Evolutionary conservation across 805 yeast species (phyloP).

Genomic region (Babjeviella inositovora): DNA sequence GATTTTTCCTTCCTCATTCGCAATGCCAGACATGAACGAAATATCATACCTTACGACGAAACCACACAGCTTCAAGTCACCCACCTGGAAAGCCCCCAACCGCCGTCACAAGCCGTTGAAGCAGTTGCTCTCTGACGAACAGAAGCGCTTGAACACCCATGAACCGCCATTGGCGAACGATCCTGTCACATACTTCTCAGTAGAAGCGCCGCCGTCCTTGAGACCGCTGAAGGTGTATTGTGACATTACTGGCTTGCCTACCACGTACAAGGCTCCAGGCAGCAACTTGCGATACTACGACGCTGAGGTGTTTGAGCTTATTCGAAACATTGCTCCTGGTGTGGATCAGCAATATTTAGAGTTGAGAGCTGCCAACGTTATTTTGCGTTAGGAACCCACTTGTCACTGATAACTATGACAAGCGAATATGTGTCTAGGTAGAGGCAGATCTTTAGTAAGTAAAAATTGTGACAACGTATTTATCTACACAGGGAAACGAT

Average conservation of each 20-base stretch:
- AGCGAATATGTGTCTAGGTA: no score
- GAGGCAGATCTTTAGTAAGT: no score
- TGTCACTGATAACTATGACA: no score
- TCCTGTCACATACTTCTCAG: conserved; percentile 50
- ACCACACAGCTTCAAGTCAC: conserved; percentile 42
- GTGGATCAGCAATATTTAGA: conserved; percentile 87
- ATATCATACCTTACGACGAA: conserved; percentile 20
- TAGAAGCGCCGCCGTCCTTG: conserved; percentile 79
- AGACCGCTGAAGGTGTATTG: conserved; percentile 75
- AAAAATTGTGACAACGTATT: no score
- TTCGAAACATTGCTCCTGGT: conserved; percentile 70
- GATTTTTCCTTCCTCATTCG: conserved; percentile 1
- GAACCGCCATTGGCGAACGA: conserved; percentile 20
- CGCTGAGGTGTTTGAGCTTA: conserved; percentile 63
- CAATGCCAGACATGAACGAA: conserved; percentile 1
- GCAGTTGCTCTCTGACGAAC: conserved; percentile 67
- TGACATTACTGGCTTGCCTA: conserved; percentile 83
- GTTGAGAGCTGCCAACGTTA: conserved; percentile 76
- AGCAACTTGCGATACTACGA: conserved; percentile 68
- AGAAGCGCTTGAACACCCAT: conserved; percentile 36
- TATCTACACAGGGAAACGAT: no score
- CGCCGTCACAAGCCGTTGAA: conserved; percentile 60
- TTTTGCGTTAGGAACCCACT: conserved; percentile 45
- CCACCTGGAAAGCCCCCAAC: conserved; percentile 29
- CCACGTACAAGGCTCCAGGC: conserved; percentile 58